phyloP scores from a whole-genome alignment of 169 alveolate genomes.

The Plasmodium adleri region DNA sequence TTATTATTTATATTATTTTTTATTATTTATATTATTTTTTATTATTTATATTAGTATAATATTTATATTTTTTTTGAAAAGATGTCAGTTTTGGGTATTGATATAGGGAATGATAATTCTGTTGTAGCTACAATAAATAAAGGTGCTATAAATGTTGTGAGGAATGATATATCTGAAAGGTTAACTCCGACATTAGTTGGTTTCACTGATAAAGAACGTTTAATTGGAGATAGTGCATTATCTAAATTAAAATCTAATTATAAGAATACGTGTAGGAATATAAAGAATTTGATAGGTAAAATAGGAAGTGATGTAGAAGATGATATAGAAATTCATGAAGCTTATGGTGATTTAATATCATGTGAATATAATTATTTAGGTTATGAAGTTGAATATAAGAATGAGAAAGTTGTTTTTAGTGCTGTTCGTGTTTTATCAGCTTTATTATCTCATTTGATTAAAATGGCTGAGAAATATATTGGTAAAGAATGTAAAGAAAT shows the following conservation, averaged over 20 bases:
- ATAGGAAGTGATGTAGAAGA: constrained; percentile 76
- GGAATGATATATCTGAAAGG: constrained; percentile 95
- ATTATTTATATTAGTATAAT: too few relatives aligned
- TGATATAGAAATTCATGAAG: constrained; percentile 77
- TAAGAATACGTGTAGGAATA: constrained; percentile 92
- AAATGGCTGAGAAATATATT: constrained; percentile 87
- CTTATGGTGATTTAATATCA: constrained; percentile 79
- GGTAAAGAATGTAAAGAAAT: constrained; percentile 86
- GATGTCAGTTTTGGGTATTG: constrained; percentile 96
- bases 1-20: too few relatives aligned
- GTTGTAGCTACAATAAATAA: constrained; percentile 95
- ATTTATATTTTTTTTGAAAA: background rate
- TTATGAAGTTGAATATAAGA: constrained; percentile 86
- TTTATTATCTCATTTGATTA: constrained; percentile 86
- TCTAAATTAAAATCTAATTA: constrained; percentile 90
- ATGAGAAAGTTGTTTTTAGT: constrained; percentile 84
- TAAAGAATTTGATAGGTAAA: constrained; percentile 91
- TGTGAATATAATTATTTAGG: constrained; percentile 86
- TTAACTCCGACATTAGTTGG: constrained; percentile 95
- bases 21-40: too few relatives aligned
- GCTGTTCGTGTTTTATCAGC: constrained; percentile 93
- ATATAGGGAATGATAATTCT: constrained; percentile 96
- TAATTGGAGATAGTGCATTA: constrained; percentile 94
- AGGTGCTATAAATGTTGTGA: constrained; percentile 96
- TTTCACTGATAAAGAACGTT: constrained; percentile 91